Evolutionary conservation across 169 alveolate species (phyloP).

Genomic region (Neospora caninum): DNA sequence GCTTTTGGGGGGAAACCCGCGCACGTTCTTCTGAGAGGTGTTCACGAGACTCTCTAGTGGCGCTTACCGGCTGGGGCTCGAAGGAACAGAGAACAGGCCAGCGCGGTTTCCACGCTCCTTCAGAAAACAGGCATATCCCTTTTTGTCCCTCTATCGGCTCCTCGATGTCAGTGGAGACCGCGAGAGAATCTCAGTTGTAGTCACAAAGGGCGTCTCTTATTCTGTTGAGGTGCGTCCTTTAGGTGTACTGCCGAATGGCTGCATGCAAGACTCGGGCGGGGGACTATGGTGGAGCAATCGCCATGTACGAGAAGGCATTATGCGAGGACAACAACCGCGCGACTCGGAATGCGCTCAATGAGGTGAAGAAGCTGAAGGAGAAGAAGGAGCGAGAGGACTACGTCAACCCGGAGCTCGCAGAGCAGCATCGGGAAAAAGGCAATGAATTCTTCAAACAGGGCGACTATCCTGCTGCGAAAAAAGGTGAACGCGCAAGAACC

Average conservation of each 20-base stretch:
- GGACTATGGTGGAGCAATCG: slow-evolving; percentile 88
- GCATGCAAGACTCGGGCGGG: slow-evolving; percentile 61
- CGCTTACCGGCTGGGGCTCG: background rate
- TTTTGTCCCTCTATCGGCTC: too few species aligned
- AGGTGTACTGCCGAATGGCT: slow-evolving; percentile 70
- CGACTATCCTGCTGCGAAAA: slow-evolving; percentile 95
- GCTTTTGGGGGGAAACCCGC: too few species aligned
- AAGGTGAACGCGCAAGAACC: background rate
- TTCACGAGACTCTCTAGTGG: background rate
- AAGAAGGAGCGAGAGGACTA: slow-evolving; percentile 92
- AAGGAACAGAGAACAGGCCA: background rate
- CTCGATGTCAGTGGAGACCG: too few species aligned
- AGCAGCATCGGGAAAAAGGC: slow-evolving; percentile 87
- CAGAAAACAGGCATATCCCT: too few species aligned
- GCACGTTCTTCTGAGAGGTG: background rate
- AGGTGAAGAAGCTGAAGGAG: slow-evolving; percentile 92
- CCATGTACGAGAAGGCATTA: slow-evolving; percentile 90
- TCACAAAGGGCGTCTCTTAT: background rate
- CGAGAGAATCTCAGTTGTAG: too few species aligned
- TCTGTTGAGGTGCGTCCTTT: background rate
- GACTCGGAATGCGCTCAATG: slow-evolving; percentile 92
- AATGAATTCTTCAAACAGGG: slow-evolving; percentile 92
- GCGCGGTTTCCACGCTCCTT: background rate
- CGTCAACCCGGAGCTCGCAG: slow-evolving; percentile 95
- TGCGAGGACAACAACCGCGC: slow-evolving; percentile 93